Base-by-base conservation (phyloP, 1,139 yeast species). In the Scheffersomyces titani region DNA sequence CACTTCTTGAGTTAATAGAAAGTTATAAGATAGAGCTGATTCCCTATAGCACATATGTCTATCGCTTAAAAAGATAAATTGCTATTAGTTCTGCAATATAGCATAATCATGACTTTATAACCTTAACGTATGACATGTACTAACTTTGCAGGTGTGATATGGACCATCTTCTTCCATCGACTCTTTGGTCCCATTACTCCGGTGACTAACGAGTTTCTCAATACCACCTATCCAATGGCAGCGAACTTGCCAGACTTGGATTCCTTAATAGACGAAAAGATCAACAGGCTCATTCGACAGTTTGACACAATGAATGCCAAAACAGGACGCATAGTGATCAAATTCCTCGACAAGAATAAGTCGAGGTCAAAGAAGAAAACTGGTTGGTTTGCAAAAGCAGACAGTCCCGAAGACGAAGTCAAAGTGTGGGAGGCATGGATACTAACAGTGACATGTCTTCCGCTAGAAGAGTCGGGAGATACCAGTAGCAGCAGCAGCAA, bases 111-210 rank as follows among this genome's bases (percentile, higher is more conserved):
- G 40, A 30, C 16, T 24, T 11, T 24, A 24, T 24, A 24, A 30
- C 13, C 40, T 11, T 30, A 30, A 46, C 22, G 20, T 21, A 5
- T 9, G n/a, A 46, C n/a, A 19, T 44, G 18, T 59, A 66, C 70
- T 68, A 66, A 70, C 72, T 16, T 16, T 20, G n/a, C 56, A 77
- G 94, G 92, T 3, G 70, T 88, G 46, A 69, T 89, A 58, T 86
- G 90, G 78, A 76, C 90, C 1, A 84, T 90, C 30, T 83, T 90
- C 69, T 90, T 90, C 68, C 86, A 87, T 57, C 73, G 96, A 51
- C 74, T 89, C 44, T 87, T 90, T 68, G 93, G 94, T 0, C 83
- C 88, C 1, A 77, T 89, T 22, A 71, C 74, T 1, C 93, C 96
- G 1, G 69, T 76, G 21, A 80, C 82, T 2, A 71, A 69, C 52